Base-by-base conservation (phyloP, 106 monocot genomes). In the Phalaenopsis equestris region DNA sequence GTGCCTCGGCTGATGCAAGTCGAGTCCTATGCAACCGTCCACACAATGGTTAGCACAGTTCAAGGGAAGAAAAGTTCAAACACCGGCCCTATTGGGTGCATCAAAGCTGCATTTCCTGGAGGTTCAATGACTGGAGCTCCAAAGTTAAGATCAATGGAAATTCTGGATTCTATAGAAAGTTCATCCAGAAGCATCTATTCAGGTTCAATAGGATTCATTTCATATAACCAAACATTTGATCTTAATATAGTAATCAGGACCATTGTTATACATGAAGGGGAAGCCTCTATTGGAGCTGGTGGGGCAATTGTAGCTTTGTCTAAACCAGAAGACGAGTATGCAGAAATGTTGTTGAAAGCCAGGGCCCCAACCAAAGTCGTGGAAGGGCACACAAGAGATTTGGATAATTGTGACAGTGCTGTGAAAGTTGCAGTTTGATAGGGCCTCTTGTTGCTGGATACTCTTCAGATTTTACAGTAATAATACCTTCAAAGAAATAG, bases 101-200 rank as follows among this genome's bases (percentile, higher is more conserved):
- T 95, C 8, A 87, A 80, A 78, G 93, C 93, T 78, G 93, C 93
- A 48, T 95, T 95, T 81, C 95, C 93, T 18, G 93, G 93, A 48
- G 91, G 93, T 16, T 93, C 95, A 7, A 95, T 95, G 95, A 93
- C 95, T 41, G 95, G 95, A 43, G 92, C 95, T 64, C 95, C 95
- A 24, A 95, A 95, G 80, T 72, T 95, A 21, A 80, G 95, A 79
- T 95, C 95, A 45, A 91, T 95, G 90, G 88, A 93, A 77, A 80
- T 95, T 75, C 95, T 93, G 17, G 93, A 95, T 79, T 89, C 87
- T 23, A 55, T 95, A 41, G 95, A 95, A 70, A 86, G 76, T 78
- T 86, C 84, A 61, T 84, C 91, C 0, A 91, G 93, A 52, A 87
- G 93, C n/a, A 41, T 95, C 3, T 95, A 95, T 52, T 95, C 95